Evolutionary conservation across 305 asterid genomes (phyloP).

Genomic region (Solanum hybrid): DNA sequence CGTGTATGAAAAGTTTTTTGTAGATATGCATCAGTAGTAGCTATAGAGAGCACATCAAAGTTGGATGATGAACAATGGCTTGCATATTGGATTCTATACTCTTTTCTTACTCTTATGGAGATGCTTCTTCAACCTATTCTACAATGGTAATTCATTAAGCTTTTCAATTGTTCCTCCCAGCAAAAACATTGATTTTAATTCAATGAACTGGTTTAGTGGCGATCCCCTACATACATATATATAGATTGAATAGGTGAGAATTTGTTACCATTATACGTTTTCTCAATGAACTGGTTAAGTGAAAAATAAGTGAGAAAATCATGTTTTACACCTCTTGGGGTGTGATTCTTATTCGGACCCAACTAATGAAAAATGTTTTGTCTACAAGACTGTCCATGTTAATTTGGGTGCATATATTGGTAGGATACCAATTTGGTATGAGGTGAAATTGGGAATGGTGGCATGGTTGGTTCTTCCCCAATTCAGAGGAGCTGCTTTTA

Average conservation of each 20-base stretch:
- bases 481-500: constrained; percentile 60
- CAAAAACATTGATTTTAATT: neutral
- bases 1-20: neutral
- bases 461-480: constrained; percentile 74
- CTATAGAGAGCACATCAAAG: constrained; percentile 72
- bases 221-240: no score
- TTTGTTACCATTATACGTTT: no score
- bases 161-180: no score
- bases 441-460: constrained; percentile 54
- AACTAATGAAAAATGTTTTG: no score
- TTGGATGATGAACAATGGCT: constrained; percentile 84
- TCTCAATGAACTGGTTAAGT: no score
- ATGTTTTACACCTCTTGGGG: no score
- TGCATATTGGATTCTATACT: constrained; percentile 80
- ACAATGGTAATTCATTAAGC: constrained; percentile 30
- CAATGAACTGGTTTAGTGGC: no score
- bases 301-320: no score
- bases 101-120: constrained; percentile 65
- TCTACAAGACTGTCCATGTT: no score
- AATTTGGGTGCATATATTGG: neutral
- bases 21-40: constrained; percentile 76
- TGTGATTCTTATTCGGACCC: no score
- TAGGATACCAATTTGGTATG: constrained; percentile 81
- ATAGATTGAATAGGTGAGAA: no score
- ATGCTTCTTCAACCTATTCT: constrained; percentile 49